Base-by-base conservation (phyloP, 1,139 yeast genomes). In the Scheffersomyces cryptocercus region DNA sequence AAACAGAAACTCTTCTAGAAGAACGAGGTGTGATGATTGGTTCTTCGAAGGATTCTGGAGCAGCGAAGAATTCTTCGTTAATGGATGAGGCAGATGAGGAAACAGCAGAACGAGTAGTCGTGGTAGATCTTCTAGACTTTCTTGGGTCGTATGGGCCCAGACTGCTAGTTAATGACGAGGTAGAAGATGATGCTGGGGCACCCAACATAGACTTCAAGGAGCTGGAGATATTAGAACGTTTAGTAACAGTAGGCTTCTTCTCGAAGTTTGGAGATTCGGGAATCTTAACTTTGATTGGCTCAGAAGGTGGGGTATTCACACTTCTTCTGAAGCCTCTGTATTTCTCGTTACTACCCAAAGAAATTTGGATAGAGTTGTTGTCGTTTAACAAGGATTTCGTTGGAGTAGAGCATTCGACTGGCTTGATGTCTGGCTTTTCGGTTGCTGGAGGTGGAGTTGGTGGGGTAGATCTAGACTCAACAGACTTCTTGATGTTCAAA, bases 241-340 rank as follows among this genome's bases (percentile, higher is more conserved):
- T 40, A 38, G 32, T 43, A 40, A 20, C 32, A 28, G 36, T 26
- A 40, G 41, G 52, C 42, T 43, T 29, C 43, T 44, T 48, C 37
- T 47, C 48, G 44, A 53, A 53, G 31, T 47, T 52, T 31, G 50
- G 47, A n/a, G 50, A 35, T 32, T 48, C 41, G 9, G 71, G 70
- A 37, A 66, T 55, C 35, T 54, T 52, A 34, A 67, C 61, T 14
- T 62, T 54, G 33, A 67, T 59, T 33, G 69, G 68, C 33, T 59
- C 60, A n/a, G 50, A 30, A 28, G 48, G 46, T 11, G 58, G 52
- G 13, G 55, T 50, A 38, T 61, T 62, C 5, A 61, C 60, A 42
- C 67, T 64, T 61, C 79, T 68, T 64, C 79, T 71, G 58, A 74
- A 74, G 1, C 79, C 79, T 47, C 59, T 65, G 54, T 74, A 74